These are phyloP conservation scores for Dalbergia cochinchinensis DNA, from an alignment of 306 rosid genomes.

Conservation along the genomic window DNA sequence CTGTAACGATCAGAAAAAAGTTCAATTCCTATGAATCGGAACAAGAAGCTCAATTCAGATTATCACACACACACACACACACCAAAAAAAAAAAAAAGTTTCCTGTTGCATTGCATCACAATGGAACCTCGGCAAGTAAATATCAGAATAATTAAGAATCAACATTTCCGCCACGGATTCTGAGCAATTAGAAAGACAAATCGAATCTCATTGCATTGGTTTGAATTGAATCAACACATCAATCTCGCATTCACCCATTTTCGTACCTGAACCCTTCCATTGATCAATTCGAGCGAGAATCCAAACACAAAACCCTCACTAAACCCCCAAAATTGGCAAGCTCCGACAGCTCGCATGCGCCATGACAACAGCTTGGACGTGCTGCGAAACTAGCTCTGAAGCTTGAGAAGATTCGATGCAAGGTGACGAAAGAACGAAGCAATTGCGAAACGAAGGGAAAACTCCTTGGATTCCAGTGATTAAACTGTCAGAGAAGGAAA, in stretches of 20 bases:
- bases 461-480: conserved; percentile 58
- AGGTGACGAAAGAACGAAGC: conserved; percentile 46
- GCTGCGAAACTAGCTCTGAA: conserved; percentile 1
- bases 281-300: conserved; percentile 54
- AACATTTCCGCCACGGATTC: conserved; percentile 11
- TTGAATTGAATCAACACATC: conserved; percentile 44
- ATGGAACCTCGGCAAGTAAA: conserved; percentile 1
- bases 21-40: conserved; percentile 31
- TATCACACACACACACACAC: neutral
- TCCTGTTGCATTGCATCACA: conserved; percentile 1
- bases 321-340: conserved; percentile 49
- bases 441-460: conserved; percentile 46
- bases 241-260: conserved; percentile 61
- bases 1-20: conserved; percentile 40
- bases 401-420: neutral
- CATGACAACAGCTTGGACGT: conserved; percentile 42
- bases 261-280: conserved; percentile 75
- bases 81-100: neutral
- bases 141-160: conserved; percentile 28
- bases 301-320: conserved; percentile 50
- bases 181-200: neutral
- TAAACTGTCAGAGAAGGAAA: conserved; percentile 52
- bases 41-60: conserved; percentile 37
- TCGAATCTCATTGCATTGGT: neutral
- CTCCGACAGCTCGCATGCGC: conserved; percentile 53